These are phyloP conservation scores for Cadophora gregata DNA, from an alignment of 2,329 filamentous ascomycete genomes.

Conservation along the genomic window DNA sequence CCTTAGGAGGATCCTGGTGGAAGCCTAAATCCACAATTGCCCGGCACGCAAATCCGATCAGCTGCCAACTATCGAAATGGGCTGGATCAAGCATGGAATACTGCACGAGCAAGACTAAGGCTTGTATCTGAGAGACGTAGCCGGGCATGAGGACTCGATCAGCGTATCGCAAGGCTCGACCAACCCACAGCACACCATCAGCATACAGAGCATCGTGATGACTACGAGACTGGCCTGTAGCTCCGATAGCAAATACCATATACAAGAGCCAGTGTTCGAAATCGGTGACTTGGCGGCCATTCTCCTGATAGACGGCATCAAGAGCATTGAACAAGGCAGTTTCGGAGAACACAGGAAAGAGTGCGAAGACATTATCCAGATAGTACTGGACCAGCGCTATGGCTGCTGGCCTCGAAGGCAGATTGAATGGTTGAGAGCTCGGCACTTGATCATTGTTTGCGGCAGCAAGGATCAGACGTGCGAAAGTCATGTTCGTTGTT, in stretches of 20 bases:
- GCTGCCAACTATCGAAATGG: constrained; percentile 92
- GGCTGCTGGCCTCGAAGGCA: constrained; percentile 75
- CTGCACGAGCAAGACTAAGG: constrained; percentile 82
- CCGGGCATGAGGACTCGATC: constrained; percentile 87
- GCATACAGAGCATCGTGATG: constrained; percentile 68
- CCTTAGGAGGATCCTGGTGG: constrained; percentile 85
- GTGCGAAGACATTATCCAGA: constrained; percentile 77
- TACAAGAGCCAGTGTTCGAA: constrained; percentile 87
- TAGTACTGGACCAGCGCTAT: constrained; percentile 80
- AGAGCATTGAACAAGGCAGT: constrained; percentile 78
- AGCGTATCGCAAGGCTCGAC: constrained; percentile 74
- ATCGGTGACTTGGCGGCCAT: constrained; percentile 62
- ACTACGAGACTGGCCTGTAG: constrained; percentile 73
- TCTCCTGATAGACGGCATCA: constrained; percentile 79
- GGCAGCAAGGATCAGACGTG: constrained; percentile 84
- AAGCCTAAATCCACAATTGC: constrained; percentile 89
- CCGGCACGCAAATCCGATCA: constrained; percentile 88
- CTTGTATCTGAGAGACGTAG: constrained; percentile 84
- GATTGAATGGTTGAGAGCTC: constrained; percentile 59
- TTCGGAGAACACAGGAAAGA: constrained; percentile 85
- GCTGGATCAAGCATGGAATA: constrained; percentile 90
- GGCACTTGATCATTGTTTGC: constrained; percentile 76
- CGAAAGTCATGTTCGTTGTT: constrained; percentile 89
- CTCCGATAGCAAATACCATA: constrained; percentile 87
- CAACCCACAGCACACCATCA: constrained; percentile 61